Percentiles rank a stretch among this genome's conserved stretches.
Conservation (phyloP, 768 basidiomycete species). For the Auriscalpium orientale region DNA sequence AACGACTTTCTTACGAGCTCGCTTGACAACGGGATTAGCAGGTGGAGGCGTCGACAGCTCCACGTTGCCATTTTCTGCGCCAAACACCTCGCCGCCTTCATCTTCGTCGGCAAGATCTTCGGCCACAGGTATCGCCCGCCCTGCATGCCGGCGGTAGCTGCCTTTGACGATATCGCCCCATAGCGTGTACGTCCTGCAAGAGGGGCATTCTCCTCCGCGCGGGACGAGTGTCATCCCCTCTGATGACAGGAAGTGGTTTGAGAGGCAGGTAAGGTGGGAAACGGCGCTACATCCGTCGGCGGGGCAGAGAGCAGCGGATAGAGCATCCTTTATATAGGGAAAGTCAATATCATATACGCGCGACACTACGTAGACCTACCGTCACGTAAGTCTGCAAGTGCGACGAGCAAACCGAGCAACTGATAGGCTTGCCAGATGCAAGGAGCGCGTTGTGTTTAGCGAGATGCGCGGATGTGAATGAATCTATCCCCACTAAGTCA, state of each 20-base stretch:
- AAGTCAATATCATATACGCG: no score
- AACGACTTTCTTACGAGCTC: no score
- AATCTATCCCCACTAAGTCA: background rate
- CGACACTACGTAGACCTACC: constrained; percentile 24
- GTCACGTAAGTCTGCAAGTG: constrained; percentile 31
- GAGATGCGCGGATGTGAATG: constrained; percentile 4
- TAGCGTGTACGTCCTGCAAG: constrained; percentile 46
- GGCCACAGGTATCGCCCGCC: constrained; percentile 24
- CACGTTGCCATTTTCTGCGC: background rate
- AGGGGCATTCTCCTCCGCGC: constrained; percentile 51
- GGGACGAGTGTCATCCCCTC: constrained; percentile 37
- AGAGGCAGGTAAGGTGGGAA: constrained; percentile 54
- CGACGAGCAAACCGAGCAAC: constrained; percentile 17
- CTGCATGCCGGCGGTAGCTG: constrained; percentile 43
- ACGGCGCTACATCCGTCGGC: constrained; percentile 38
- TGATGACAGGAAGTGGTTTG: constrained; percentile 33
- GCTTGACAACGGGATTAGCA: no score
- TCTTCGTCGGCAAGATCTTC: constrained; percentile 26
- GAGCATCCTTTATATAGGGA: constrained; percentile 35
- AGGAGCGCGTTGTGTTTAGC: constrained; percentile 5
- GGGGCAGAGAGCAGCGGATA: constrained; percentile 49
- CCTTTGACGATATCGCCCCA: constrained; percentile 69
- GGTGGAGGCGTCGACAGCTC: no score
- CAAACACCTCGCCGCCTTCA: constrained; percentile 4
- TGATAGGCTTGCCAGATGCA: background rate